Percentiles rank a stretch among this genome's conserved stretches.
phyloP scores from a whole-genome alignment of 441 rosid genomes.

The Theobroma grandiflorum region DNA sequence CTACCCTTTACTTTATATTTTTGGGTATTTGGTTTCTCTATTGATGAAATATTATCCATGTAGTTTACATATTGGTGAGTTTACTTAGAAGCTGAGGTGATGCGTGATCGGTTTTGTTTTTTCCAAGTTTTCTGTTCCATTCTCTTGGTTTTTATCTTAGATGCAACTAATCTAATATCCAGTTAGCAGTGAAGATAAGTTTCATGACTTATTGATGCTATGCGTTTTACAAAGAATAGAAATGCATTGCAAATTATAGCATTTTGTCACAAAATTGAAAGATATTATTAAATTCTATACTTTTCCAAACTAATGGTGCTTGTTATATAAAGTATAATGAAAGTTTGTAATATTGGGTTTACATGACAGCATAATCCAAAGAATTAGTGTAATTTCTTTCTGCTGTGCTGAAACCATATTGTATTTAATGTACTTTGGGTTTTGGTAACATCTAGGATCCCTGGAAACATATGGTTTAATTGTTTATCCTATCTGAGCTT shows the following conservation, averaged over 20 bases:
- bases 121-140: background rate
- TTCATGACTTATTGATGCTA: background rate
- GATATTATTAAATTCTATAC: background rate
- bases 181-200: background rate
- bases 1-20: background rate
- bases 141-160: background rate
- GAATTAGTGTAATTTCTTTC: slow-evolving; percentile 5
- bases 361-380: slow-evolving; percentile 1
- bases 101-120: background rate
- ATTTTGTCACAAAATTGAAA: background rate
- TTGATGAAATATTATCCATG: background rate
- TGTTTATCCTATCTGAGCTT: background rate
- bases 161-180: background rate
- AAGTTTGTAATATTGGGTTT: background rate
- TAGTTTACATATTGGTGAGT: background rate
- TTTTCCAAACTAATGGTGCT: background rate
- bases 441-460: background rate
- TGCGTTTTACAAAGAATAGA: slow-evolving; percentile 11
- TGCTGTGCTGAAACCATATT: background rate
- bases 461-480: background rate
- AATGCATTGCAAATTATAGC: background rate
- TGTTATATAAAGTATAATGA: background rate
- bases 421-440: background rate
- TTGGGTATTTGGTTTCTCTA: slow-evolving; percentile 12
- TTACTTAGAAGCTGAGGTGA: background rate